Evolutionary conservation across 2,329 filamentous ascomycete species (phyloP).

Genomic region (Bretziella fagacearum): DNA sequence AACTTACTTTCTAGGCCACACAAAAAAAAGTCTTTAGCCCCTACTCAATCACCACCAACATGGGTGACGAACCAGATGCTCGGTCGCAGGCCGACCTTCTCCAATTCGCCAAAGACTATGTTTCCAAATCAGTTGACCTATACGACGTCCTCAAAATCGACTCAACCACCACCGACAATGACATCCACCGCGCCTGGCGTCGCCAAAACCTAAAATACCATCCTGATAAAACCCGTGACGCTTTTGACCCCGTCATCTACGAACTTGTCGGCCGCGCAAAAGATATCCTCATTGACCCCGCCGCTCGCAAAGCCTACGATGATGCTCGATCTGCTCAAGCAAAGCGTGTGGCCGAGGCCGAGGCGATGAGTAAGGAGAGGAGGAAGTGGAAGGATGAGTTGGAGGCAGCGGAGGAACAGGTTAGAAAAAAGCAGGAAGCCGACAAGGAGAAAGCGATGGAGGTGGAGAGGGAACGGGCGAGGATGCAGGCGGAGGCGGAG

Average conservation of each 20-base stretch:
- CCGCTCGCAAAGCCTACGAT: constrained; percentile 62
- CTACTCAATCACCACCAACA: neutral
- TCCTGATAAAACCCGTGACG: constrained; percentile 70
- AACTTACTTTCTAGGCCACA: neutral
- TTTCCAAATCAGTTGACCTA: constrained; percentile 49
- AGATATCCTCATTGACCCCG: constrained; percentile 58
- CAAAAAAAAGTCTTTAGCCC: neutral
- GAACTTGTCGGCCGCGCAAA: constrained; percentile 73
- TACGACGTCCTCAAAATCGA: constrained; percentile 50
- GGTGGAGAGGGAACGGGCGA: constrained; percentile 22
- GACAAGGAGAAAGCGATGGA: constrained; percentile 25
- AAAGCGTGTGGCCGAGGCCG: constrained; percentile 52
- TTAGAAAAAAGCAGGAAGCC: constrained; percentile 40
- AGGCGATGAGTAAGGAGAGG: constrained; percentile 55
- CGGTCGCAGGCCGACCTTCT: constrained; percentile 29
- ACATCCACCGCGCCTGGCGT: constrained; percentile 70
- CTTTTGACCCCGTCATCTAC: constrained; percentile 65
- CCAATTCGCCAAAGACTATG: constrained; percentile 39
- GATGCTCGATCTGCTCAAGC: constrained; percentile 53
- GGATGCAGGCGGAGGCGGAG: constrained; percentile 22
- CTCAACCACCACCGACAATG: constrained; percentile 46
- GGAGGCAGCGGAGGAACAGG: constrained; percentile 56
- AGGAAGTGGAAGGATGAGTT: constrained; percentile 73
- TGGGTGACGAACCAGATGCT: constrained; percentile 10
- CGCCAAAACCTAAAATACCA: constrained; percentile 80